Base-by-base conservation (phyloP, 352 stramenopile species). In the Pythium dissotocum region DNA sequence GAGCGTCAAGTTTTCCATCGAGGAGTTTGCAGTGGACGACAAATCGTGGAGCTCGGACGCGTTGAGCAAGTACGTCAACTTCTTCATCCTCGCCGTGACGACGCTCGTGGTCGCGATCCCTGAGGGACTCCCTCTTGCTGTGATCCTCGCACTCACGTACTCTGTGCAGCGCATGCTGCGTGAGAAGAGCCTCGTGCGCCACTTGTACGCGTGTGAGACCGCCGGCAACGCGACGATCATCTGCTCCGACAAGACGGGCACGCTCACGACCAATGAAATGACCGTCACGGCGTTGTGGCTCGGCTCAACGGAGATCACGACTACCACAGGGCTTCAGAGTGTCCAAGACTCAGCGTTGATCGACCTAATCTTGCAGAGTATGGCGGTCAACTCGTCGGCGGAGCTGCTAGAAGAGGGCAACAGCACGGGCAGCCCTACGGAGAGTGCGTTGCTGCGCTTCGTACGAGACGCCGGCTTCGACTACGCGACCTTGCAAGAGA, bases 201-300 rank as follows among this genome's bases (percentile, higher is more conserved):
- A 98, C 59, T 76, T 99, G 57, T 85, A 96, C 48, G 96, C 96
- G 12, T 99, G 96, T 74, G 97, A 99, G 80, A 99, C 97, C 4
- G 98, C 98, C 83, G 96, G 97, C 36, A 98, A 95, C 76, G 96
- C 96, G 21, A 99, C 96, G 2, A 98, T 94, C 14, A 98, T 99
- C 72, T 99, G 94, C 68, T 97, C 91, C 1, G 95, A 98, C 78
- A 98, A 97, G 77, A 99, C 96, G 0, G 96, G 96, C 63, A 99
- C 96, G 28, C 83, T 99, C 35, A 99, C 94, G 24, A 93, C 94
- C 42, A 99, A 99, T 76, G 90, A 87, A 36, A 99, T 98, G 95
- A 98, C 87, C 7, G 91, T 98, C 10, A 87, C 97, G 13, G 38
- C 77, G 85, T n/a, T 70, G 63, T 64, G 56, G 63, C 30, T 63